Evolutionary conservation across 768 basidiomycete genomes (phyloP), one percentile per base, ranked within the genome.

Genomic region (Phlegmacium glaucopus): DNA sequence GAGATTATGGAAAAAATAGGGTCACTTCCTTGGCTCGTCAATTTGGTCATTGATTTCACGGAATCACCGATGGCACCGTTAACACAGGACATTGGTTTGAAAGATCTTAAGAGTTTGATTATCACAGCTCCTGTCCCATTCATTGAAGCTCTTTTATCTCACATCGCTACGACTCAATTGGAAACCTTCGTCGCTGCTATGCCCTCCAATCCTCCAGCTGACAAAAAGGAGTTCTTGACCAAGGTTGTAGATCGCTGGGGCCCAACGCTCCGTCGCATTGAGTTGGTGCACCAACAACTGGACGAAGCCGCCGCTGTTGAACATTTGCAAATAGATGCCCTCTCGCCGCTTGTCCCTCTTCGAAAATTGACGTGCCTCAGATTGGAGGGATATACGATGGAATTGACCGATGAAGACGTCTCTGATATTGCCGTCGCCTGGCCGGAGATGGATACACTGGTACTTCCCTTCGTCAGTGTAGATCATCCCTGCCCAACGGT

Each of bases 1-100:
- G 51, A 51, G 2, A 44, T 62, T 25, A 39, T 67, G 17, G 55
- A 60, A 47, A 44, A 50, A 18, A 50, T 65, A 9, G 64, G 64
- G 9, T 42, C 38, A 13, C 47, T 64, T 9, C 59, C 58, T 10
- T 57, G 52, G 49, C 47, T 67, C 16, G 47, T 56, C 10, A 56
- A 61, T 34, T 55, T 67, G 4, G 55, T 53, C 11, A 42, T 67
- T 35, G 64, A 67, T 44, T 61, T 67, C 39, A 59, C 55, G 6
- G 45, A 55, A 38, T 57, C 59, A 8, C 17, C 28, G n/a, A 56
- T 58, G 17, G 35, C 44, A 9, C 47, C 41, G 18, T 36, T 55
- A 18, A 49, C 54, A 2, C 48, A 52, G n/a, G 63, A 62, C n/a
- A 51, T 63, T 9, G 65, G 63, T 8, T 52, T 61, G 32, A 51